A percentile compares a stretch with the other conserved stretches of the same genome.
Evolutionary conservation across 345 rosid genomes (phyloP).

Genomic region (Populus tremula): DNA sequence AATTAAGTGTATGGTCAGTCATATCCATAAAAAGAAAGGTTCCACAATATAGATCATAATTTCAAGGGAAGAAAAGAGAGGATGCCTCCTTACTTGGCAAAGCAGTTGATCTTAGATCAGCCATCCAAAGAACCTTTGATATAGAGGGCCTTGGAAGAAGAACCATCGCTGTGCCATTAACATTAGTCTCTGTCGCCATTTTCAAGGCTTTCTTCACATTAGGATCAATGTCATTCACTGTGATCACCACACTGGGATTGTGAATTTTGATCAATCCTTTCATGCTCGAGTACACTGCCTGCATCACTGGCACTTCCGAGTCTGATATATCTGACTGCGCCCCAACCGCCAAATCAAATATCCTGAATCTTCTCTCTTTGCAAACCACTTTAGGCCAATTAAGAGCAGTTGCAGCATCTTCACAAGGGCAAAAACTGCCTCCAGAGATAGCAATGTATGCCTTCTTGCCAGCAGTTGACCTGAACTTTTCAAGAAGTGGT

Average conservation of each 20-base stretch:
- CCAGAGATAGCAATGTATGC: constrained; percentile 86
- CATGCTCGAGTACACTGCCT: constrained; percentile 82
- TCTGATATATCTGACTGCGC: constrained; percentile 58
- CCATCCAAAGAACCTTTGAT: constrained; percentile 92
- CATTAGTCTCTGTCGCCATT: constrained; percentile 67
- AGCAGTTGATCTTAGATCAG: constrained; percentile 90
- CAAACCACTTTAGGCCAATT: constrained; percentile 79
- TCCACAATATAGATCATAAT: too few species aligned
- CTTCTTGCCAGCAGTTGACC: constrained; percentile 80
- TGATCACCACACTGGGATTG: constrained; percentile 86
- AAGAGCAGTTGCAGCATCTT: constrained; percentile 68
- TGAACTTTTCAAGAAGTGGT: constrained; percentile 80
- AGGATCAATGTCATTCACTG: constrained; percentile 64
- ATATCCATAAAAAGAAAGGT: too few species aligned
- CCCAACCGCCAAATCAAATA: constrained; percentile 74
- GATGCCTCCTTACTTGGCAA: constrained; percentile 68
- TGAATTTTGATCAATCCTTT: constrained; percentile 88
- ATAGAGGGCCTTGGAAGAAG: constrained; percentile 71
- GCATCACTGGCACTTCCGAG: constrained; percentile 90
- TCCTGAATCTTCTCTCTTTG: constrained; percentile 79
- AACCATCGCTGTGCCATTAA: constrained; percentile 53
- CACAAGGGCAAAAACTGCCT: constrained; percentile 77
- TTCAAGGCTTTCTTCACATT: constrained; percentile 83
- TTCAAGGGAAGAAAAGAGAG: background rate
- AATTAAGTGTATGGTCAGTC: background rate